These are phyloP conservation scores for Kwoniella shivajii DNA, from an alignment of 1,284 basidiomycete species.

Conservation along the genomic window DNA sequence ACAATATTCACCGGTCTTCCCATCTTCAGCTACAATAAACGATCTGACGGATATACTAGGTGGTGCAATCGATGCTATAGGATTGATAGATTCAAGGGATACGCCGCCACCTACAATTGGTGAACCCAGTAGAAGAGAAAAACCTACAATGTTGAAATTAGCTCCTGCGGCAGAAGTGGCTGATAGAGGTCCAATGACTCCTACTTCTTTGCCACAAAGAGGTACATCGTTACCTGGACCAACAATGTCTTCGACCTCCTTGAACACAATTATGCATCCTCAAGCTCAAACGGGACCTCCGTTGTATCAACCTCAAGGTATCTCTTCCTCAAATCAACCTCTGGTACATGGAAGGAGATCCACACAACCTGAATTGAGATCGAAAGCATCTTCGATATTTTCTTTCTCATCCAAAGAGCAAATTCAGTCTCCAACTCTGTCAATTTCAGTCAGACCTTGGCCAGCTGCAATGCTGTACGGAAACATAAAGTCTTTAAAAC, in stretches of 20 bases:
- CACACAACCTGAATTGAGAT: constrained; percentile 14
- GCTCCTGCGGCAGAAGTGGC: constrained; percentile 58
- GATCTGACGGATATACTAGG: constrained; percentile 51
- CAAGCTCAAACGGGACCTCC: not conserved
- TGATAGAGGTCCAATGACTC: constrained; percentile 49
- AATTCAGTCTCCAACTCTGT: constrained; percentile 16
- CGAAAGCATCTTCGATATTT: constrained; percentile 36
- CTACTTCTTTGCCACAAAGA: constrained; percentile 51
- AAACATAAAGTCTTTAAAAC: constrained; percentile 66
- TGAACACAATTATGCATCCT: constrained; percentile 4
- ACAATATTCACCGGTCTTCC: constrained; percentile 10
- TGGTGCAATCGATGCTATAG: constrained; percentile 53
- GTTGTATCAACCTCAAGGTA: not conserved
- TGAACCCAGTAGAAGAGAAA: constrained; percentile 28
- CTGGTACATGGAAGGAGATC: not conserved
- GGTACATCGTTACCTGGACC: constrained; percentile 21
- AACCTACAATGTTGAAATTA: constrained; percentile 29
- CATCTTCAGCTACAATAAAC: constrained; percentile 37
- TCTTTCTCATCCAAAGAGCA: constrained; percentile 20
- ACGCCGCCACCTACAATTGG: constrained; percentile 39
- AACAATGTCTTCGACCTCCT: constrained; percentile 2
- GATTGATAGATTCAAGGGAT: constrained; percentile 41
- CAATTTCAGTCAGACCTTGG: constrained; percentile 56
- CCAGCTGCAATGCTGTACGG: constrained; percentile 74
- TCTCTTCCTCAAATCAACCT: not conserved